Percentiles rank a stretch among this genome's conserved stretches.
Conservation (phyloP, 2,329 filamentous ascomycete species). For the Blastomyces gilchristii region DNA sequence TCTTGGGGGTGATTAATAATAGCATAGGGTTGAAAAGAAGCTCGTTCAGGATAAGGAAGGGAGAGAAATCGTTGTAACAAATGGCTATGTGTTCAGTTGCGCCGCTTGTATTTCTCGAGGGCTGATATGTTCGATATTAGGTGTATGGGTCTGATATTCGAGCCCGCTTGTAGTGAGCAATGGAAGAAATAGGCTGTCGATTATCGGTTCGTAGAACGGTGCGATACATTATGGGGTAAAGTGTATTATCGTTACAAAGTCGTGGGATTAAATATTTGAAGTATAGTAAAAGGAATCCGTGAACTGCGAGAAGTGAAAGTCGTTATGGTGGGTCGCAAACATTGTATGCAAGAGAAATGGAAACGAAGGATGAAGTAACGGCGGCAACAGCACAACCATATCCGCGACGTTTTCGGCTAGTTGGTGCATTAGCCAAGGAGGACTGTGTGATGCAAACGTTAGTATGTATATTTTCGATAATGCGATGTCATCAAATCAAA, state of each 20-base stretch:
- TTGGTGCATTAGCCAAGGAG: background rate
- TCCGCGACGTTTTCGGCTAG: background rate
- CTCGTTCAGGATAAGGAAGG: background rate
- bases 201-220: background rate
- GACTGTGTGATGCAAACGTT: background rate
- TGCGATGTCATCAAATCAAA: background rate
- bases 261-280: background rate
- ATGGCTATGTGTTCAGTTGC: background rate
- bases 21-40: background rate
- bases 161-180: background rate
- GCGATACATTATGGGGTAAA: background rate
- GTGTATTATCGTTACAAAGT: constrained; percentile 1
- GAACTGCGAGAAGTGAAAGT: background rate
- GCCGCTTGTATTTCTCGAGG: background rate
- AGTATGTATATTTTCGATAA: background rate
- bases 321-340: background rate
- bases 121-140: background rate
- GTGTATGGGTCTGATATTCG: background rate
- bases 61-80: background rate
- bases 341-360: background rate
- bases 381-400: too few relatives aligned
- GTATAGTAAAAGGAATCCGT: background rate
- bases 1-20: background rate
- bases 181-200: background rate
- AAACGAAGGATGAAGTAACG: background rate